Evolutionary conservation across 2,329 filamentous ascomycete species (phyloP).

Genomic region (Sporothrix curviconia): DNA sequence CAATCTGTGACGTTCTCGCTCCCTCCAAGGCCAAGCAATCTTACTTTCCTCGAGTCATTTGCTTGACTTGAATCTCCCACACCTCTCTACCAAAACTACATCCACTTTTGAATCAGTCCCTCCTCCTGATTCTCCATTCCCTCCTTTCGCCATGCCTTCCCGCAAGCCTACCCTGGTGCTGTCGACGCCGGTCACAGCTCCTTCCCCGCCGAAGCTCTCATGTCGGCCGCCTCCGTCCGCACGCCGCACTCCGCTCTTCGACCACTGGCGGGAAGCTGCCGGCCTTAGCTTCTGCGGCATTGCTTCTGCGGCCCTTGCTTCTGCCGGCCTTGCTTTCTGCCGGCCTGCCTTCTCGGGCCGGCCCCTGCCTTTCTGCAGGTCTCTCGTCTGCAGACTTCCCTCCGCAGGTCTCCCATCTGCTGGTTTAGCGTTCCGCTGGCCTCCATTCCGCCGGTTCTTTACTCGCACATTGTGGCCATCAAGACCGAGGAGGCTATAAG

Average conservation of each 20-base stretch:
- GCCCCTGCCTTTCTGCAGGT: too few relatives aligned
- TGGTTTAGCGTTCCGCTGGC: slow-evolving; percentile 36
- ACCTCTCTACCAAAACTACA: background rate
- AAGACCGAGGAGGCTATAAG: slow-evolving; percentile 64
- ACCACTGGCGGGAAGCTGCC: slow-evolving; percentile 34
- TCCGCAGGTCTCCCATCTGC: slow-evolving; percentile 33
- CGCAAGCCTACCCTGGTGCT: slow-evolving; percentile 52
- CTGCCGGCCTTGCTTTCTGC: slow-evolving; percentile 35
- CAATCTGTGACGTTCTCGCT: slow-evolving; percentile 24
- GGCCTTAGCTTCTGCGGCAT: slow-evolving; percentile 28
- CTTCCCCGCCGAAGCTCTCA: slow-evolving; percentile 41
- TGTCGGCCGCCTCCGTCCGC: slow-evolving; percentile 44
- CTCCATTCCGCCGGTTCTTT: slow-evolving; percentile 29
- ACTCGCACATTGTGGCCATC: slow-evolving; percentile 45
- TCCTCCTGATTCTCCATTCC: too few relatives aligned
- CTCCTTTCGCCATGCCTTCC: slow-evolving; percentile 47
- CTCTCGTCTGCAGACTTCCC: slow-evolving; percentile 35
- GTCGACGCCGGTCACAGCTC: slow-evolving; percentile 55
- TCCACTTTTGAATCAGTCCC: too few relatives aligned
- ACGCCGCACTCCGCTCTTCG: slow-evolving; percentile 63
- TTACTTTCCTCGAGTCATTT: slow-evolving; percentile 39
- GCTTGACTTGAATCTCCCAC: slow-evolving; percentile 32
- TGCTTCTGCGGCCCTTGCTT: slow-evolving; percentile 37
- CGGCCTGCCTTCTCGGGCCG: slow-evolving; percentile 34
- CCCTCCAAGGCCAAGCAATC: slow-evolving; percentile 29